Base-by-base conservation (phyloP, 2,329 filamentous ascomycete species). In the Fusarium sp. region DNA sequence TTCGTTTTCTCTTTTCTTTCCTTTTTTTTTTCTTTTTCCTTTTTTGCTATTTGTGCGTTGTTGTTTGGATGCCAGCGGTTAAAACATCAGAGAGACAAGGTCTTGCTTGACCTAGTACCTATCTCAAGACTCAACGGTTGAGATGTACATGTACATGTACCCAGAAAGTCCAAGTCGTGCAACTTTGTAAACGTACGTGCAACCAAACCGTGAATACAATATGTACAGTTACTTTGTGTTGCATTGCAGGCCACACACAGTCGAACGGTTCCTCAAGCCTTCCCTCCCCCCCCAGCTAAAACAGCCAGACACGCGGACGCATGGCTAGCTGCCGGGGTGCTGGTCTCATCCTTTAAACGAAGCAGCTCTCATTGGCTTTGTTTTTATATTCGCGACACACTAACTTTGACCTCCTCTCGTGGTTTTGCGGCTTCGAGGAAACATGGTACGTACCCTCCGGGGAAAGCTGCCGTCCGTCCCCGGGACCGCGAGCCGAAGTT, bases 361-460 rank as follows among this genome's bases (percentile, higher is more conserved):
- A 42, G 24, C 18, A 46, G 32, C 34, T 54, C 44, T 52, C 44
- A 70, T 70, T 70, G 67, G 67, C 27, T 49, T 52, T 48, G 30
- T 55, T 41, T 49, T 49, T 13, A 34, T 45, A 24, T 29, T 54
- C 47, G 32, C 30, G 24, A 53, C 41, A 57, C 53, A 44, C 45
- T 45, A 49, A 37, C 34, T 37, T 37, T 37, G 34, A 37, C 34
- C 34, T 37, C 34, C 34, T 37, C 34, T 12, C 34, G 18, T 37
- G 34, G 34, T 37, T n/a, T n/a, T 24, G 40, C 63, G 42, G 63
- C 65, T 67, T 67, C 63, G 34, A 52, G 41, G 41, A 45, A 41
- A 41, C 60, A 72, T 55, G 44, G 49, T 70, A 72, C 65, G 69
- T 71, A 72, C 55, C 61, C 16, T 45, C 60, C 61, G 67, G 65